These are phyloP conservation scores for Patellaria atrata DNA, from an alignment of 495 filamentous ascomycete genomes.

Conservation along the genomic window DNA sequence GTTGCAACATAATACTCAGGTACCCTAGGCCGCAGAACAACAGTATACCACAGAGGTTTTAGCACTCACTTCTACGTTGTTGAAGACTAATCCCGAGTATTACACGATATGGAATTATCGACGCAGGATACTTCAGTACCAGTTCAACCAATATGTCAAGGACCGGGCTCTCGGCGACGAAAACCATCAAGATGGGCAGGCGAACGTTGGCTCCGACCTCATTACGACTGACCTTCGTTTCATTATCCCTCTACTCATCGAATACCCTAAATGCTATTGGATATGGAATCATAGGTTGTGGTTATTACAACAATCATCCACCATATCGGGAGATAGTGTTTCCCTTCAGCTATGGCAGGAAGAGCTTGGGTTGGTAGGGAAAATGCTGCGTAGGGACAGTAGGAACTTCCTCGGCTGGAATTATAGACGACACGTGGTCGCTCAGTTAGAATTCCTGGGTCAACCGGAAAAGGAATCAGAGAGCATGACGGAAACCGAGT, in stretches of 20 bases:
- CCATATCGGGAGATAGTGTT: too few species aligned
- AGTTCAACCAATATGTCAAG: conserved; percentile 21
- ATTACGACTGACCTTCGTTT: conserved; percentile 57
- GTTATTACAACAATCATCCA: conserved; percentile 45
- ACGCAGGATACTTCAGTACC: conserved; percentile 44
- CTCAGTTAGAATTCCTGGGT: conserved; percentile 42
- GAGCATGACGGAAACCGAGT: conserved; percentile 64
- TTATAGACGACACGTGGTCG: conserved; percentile 66
- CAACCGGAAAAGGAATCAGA: conserved; percentile 13
- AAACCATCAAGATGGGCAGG: conserved; percentile 6
- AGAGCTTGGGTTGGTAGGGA: conserved; percentile 64
- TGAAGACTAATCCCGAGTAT: conserved; percentile 87
- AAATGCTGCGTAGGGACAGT: conserved; percentile 74
- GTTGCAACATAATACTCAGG: not conserved
- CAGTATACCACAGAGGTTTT: conserved; percentile 54
- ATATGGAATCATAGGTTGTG: conserved; percentile 96
- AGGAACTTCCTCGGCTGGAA: conserved; percentile 98
- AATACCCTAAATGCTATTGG: conserved; percentile 97
- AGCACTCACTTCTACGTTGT: conserved; percentile 60
- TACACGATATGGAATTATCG: conserved; percentile 98
- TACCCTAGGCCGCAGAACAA: conserved; percentile 35
- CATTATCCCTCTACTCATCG: conserved; percentile 64
- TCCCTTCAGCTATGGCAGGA: conserved; percentile 60
- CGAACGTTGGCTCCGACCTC: too few species aligned
- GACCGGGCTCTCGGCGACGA: not conserved